Base-by-base conservation (phyloP, 163 green algal genomes). In the Chlorella variabilis region DNA sequence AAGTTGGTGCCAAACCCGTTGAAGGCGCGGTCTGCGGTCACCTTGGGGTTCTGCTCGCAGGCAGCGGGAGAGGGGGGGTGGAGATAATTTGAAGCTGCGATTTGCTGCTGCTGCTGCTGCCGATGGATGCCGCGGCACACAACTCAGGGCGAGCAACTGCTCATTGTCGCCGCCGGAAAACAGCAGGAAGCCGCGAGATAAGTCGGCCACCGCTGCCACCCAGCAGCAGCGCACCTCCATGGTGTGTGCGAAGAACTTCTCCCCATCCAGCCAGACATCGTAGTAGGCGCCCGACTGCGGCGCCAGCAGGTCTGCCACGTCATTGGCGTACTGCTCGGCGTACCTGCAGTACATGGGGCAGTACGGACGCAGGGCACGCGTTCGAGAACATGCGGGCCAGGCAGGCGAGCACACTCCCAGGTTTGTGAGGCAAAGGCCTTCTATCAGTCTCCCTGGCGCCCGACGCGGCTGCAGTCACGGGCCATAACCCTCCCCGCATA, bases 181-280 rank as follows among this genome's bases (percentile, higher is more conserved):
- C 31, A 36, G 41, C 54, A 58, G 66, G 23, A 8, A 71, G 25
- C n/a, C n/a, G 21, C 20, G 8, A 67, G 75, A 49, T 29, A 29
- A 33, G 18, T 9, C 20, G 9, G 62, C 25, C 27, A 34, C 45
- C 20, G 41, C 39, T 54, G 15, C 48, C 21, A 51, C 41, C 13
- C 38, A 17, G n/a, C 56, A 45, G 27, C 27, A 29, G 13, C 25
- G 15, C 77, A 95, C 93, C 93, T 98, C 95, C 86, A 94, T 95
- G 61, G 95, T 89, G 66, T 93, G 80, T 6, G 85, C 90, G 77
- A 98, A 93, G 79, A 98, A 98, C 91, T 98, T 98, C 92, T 99
- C 96, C 48, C 96, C 97, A 77, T 99, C 96, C 4, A 99, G 94
- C 97, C 97, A 99, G 25, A 99, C 93, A 81, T 99, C 97, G 84